phyloP scores from a whole-genome alignment of 1,284 basidiomycete genomes.

The Pterula multifida region DNA sequence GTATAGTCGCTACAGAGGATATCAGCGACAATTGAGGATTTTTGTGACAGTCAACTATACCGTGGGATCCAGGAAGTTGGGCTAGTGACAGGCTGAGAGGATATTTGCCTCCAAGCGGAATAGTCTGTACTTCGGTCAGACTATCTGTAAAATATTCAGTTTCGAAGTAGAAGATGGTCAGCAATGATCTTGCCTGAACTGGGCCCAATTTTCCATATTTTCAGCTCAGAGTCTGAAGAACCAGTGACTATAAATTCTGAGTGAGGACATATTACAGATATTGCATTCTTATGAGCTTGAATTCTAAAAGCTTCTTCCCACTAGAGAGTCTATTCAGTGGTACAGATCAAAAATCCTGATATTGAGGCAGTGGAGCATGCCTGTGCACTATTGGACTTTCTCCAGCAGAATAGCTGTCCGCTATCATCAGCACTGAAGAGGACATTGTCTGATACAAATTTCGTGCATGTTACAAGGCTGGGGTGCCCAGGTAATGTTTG shows the following conservation, averaged over 20 bases:
- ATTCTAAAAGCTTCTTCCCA: conserved; percentile 34
- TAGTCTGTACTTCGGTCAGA: conserved; percentile 41
- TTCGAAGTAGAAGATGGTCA: conserved; percentile 6
- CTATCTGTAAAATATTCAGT: conserved; percentile 3
- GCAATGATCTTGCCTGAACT: conserved; percentile 18
- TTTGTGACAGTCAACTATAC: conserved; percentile 24
- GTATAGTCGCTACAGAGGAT: background rate
- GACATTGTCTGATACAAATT: conserved; percentile 36
- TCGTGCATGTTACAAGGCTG: conserved; percentile 66
- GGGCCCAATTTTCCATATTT: conserved; percentile 47
- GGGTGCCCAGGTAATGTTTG: conserved; percentile 67
- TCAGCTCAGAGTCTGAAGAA: conserved; percentile 67
- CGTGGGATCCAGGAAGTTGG: conserved; percentile 52
- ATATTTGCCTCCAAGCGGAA: conserved; percentile 60
- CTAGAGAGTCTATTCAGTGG: conserved; percentile 23
- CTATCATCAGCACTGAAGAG: conserved; percentile 68
- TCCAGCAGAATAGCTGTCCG: conserved; percentile 53
- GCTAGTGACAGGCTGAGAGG: conserved; percentile 61
- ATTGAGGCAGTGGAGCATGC: conserved; percentile 13
- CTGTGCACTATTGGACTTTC: conserved; percentile 7
- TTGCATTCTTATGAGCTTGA: conserved; percentile 53
- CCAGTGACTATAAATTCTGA: conserved; percentile 53
- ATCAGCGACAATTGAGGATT: conserved; percentile 3
- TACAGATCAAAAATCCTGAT: conserved; percentile 10
- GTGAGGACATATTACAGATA: conserved; percentile 51